Percentiles rank a stretch among this genome's conserved stretches.
These are phyloP conservation scores for Kluyveromyces starmeri DNA, from an alignment of 805 yeast genomes.

Conservation along the genomic window DNA sequence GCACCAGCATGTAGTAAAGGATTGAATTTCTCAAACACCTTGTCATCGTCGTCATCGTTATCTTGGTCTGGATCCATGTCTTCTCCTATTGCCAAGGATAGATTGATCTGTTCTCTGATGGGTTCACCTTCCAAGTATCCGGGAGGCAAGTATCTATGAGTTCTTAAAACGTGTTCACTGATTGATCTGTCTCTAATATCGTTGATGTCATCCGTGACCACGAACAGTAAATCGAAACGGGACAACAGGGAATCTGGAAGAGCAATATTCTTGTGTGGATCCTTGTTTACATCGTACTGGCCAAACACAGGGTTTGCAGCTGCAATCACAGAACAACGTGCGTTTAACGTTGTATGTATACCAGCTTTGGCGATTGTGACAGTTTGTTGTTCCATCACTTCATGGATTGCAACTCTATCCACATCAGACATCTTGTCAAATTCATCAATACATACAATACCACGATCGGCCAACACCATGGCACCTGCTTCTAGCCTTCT, in stretches of 20 bases:
- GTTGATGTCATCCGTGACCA: slow-evolving; percentile 91
- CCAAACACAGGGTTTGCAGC: slow-evolving; percentile 98
- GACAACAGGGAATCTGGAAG: slow-evolving; percentile 92
- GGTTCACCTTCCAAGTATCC: slow-evolving; percentile 93
- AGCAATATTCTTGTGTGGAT: slow-evolving; percentile 94
- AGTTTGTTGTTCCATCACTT: slow-evolving; percentile 99
- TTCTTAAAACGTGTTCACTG: slow-evolving; percentile 88
- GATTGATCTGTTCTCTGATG: slow-evolving; percentile 62
- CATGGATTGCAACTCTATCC: slow-evolving; percentile 97
- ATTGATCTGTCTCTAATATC: slow-evolving; percentile 77
- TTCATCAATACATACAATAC: slow-evolving; percentile 96
- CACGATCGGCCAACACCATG: slow-evolving; percentile 96
- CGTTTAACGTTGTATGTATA: slow-evolving; percentile 90
- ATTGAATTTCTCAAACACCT: slow-evolving; percentile 75
- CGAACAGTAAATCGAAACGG: slow-evolving; percentile 91
- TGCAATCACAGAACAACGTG: slow-evolving; percentile 93
- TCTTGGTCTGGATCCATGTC: slow-evolving; percentile 27
- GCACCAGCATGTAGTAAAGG: slow-evolving; percentile 80
- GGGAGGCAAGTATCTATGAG: slow-evolving; percentile 83
- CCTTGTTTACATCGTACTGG: slow-evolving; percentile 90
- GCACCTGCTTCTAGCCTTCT: slow-evolving; percentile 97
- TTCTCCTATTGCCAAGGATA: slow-evolving; percentile 77
- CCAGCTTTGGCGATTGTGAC: slow-evolving; percentile 98
- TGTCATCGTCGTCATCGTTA: slow-evolving; percentile 43
- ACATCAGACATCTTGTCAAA: slow-evolving; percentile 96